Percentiles rank a stretch among this genome's conserved stretches.
Evolutionary conservation across 495 filamentous ascomycete species (phyloP).

Genomic region (Penicillium argentinense): DNA sequence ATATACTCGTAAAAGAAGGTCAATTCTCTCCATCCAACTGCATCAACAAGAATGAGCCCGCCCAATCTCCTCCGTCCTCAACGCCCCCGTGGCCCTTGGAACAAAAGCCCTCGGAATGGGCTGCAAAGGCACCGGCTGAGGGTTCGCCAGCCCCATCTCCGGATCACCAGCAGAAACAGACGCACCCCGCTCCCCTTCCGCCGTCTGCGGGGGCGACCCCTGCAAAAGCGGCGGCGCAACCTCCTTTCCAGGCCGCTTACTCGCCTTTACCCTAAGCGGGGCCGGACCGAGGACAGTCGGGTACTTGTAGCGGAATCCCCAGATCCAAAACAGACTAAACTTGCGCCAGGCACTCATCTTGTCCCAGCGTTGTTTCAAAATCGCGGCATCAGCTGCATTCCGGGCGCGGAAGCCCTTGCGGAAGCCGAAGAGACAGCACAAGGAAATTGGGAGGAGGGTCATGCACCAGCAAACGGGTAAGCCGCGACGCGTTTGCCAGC

Average conservation of each 20-base stretch:
- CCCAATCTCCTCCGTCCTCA: neutral
- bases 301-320: conserved; percentile 52
- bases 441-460: conserved; percentile 31
- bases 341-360: conserved; percentile 34
- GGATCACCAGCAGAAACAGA: conserved; percentile 1
- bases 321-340: conserved; percentile 47
- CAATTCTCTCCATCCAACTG: neutral
- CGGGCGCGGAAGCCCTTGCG: conserved; percentile 40
- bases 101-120: neutral
- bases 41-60: conserved; percentile 5
- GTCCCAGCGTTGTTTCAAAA: conserved; percentile 44
- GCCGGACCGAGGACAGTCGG: conserved; percentile 37
- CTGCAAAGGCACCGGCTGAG: neutral
- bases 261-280: conserved; percentile 25
- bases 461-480: conserved; percentile 49
- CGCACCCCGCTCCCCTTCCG: neutral
- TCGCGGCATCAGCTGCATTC: conserved; percentile 37
- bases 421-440: conserved; percentile 42
- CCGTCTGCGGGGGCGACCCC: conserved; percentile 4
- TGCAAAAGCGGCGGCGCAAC: conserved; percentile 19
- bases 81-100: conserved; percentile 2
- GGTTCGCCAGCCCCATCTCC: conserved; percentile 8
- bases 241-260: conserved; percentile 26
- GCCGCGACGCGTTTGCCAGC: conserved; percentile 47
- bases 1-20: too few species aligned